A percentile compares a stretch with the other conserved stretches of the same genome.
These are phyloP conservation scores for Senna tora DNA, from an alignment of 306 rosid genomes.

Conservation along the genomic window DNA sequence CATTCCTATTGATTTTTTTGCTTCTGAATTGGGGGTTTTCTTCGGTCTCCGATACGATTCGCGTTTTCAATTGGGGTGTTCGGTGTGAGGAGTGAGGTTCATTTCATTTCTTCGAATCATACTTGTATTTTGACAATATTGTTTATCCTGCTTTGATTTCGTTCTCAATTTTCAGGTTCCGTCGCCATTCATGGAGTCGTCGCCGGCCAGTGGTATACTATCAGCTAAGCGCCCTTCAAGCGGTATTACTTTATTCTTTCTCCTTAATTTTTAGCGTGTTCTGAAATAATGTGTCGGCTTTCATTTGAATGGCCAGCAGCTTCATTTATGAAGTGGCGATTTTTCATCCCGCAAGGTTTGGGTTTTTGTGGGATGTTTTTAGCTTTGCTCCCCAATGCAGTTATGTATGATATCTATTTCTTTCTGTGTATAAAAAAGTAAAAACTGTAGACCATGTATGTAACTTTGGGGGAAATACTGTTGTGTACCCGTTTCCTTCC, in stretches of 20 bases:
- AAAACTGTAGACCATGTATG: background rate
- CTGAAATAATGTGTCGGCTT: background rate
- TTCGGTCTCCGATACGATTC: too few species aligned
- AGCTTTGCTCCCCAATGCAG: background rate
- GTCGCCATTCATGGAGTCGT: conserved; percentile 47
- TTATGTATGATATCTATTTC: too few species aligned
- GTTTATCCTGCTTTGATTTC: background rate
- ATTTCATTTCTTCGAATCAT: background rate
- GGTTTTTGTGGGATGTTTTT: background rate
- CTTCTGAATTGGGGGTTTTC: too few species aligned
- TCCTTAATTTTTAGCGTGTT: background rate
- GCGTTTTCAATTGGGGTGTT: background rate
- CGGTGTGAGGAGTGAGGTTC: background rate
- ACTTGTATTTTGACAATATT: background rate
- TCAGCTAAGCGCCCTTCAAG: conserved; percentile 38
- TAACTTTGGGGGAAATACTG: background rate
- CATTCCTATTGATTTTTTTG: too few species aligned
- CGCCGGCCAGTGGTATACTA: conserved; percentile 34
- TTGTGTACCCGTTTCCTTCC: background rate
- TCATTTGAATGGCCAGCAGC: too few species aligned
- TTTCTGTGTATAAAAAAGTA: too few species aligned
- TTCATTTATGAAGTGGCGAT: too few species aligned
- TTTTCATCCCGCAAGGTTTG: too few species aligned
- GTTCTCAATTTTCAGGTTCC: conserved; percentile 30
- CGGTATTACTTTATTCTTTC: conserved; percentile 28